phyloP scores from a whole-genome alignment of 2,329 filamentous ascomycete genomes.

The Clarireedia paspali region DNA sequence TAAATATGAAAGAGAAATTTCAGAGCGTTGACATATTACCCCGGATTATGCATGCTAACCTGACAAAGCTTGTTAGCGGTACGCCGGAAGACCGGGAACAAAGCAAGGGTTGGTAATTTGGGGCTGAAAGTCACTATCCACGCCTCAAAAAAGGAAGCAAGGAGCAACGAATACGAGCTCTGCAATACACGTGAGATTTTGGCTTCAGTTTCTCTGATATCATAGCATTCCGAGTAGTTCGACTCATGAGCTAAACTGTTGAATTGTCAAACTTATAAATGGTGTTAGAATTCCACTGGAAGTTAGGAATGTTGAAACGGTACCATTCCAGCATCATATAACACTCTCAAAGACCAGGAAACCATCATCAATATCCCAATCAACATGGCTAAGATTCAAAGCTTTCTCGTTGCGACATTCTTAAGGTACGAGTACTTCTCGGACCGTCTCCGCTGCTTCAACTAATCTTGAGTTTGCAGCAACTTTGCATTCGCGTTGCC shows the following conservation, averaged over 20 bases:
- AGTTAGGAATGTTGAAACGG: not conserved
- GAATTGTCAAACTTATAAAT: not conserved
- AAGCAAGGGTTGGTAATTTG: not conserved
- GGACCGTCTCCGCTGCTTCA: not conserved
- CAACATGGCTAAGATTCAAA: constrained; percentile 1
- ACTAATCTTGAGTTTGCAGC: not conserved
- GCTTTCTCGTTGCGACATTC: not conserved
- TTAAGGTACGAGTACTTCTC: not conserved
- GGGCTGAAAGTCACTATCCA: not conserved
- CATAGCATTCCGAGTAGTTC: not conserved
- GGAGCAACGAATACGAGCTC: constrained; percentile 1
- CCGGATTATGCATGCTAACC: not conserved
- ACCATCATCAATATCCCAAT: not conserved
- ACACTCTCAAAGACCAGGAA: not conserved
- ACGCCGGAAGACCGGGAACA: not conserved
- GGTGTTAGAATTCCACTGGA: not conserved
- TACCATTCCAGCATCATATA: not conserved
- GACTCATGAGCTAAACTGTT: not conserved
- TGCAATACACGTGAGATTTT: not conserved
- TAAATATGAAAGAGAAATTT: not conserved
- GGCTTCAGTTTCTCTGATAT: not conserved
- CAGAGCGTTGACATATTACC: not conserved
- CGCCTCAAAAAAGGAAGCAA: not conserved
- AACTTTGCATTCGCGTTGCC: constrained; percentile 8
- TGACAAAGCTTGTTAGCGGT: not conserved